These are phyloP conservation scores for Ceratobasidium sp. DNA, from an alignment of 1,284 basidiomycete genomes.

Conservation along the genomic window DNA sequence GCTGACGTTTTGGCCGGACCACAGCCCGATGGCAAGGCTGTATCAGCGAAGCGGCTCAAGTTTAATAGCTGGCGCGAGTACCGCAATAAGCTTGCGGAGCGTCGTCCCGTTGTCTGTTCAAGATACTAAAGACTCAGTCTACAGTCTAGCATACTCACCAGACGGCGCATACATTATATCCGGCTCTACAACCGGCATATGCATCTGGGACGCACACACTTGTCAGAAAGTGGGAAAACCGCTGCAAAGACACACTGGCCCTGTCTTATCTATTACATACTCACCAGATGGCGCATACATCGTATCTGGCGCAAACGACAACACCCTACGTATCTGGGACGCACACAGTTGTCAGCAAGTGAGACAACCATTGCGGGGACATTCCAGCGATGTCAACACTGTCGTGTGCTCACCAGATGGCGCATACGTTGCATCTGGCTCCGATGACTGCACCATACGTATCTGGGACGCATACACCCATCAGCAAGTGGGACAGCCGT, in stretches of 20 bases:
- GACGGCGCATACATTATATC: too few species aligned
- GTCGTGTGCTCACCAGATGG: slow-evolving; percentile 22
- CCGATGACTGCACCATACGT: slow-evolving; percentile 11
- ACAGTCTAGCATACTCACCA: too few species aligned
- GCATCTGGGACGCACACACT: slow-evolving; percentile 11
- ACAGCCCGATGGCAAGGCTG: too few species aligned
- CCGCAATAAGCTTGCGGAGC: too few species aligned
- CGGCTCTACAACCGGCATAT: too few species aligned
- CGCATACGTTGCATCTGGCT: not conserved
- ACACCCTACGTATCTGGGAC: slow-evolving; percentile 26
- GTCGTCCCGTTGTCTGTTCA: too few species aligned
- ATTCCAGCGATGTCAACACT: not conserved
- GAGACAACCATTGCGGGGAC: not conserved
- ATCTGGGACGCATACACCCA: too few species aligned
- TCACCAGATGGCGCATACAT: not conserved
- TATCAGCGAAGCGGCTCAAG: too few species aligned
- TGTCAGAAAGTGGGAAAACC: not conserved
- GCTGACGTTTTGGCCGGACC: too few species aligned
- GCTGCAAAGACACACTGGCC: not conserved
- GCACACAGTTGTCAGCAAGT: not conserved
- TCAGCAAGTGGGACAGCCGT: too few species aligned
- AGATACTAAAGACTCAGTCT: too few species aligned
- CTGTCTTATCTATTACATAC: not conserved
- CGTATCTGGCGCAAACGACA: not conserved
- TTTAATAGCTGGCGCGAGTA: too few species aligned